phyloP scores from a whole-genome alignment of 1,284 basidiomycete genomes.

The Malassezia japonica region DNA sequence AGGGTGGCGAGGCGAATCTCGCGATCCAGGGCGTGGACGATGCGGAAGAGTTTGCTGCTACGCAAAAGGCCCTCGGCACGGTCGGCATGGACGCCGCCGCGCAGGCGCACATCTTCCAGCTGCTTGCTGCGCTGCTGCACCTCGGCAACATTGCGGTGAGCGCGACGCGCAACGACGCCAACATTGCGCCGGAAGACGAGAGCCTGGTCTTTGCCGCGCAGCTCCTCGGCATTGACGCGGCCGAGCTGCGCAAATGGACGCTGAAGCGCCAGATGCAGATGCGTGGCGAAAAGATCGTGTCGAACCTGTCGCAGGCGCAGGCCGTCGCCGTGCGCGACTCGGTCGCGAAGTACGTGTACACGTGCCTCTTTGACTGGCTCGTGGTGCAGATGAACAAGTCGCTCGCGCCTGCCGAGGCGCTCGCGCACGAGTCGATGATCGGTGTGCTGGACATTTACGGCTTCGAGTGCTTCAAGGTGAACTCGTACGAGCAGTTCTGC shows the following conservation, averaged over 20 bases:
- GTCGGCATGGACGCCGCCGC: slow-evolving; percentile 94
- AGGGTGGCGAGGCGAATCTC: slow-evolving; percentile 80
- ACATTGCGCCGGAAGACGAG: slow-evolving; percentile 73
- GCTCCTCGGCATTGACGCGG: slow-evolving; percentile 76
- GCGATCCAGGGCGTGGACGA: slow-evolving; percentile 83
- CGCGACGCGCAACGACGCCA: slow-evolving; percentile 69
- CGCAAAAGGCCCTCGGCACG: slow-evolving; percentile 86
- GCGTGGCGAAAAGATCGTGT: slow-evolving; percentile 88
- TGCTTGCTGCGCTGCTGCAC: slow-evolving; percentile 85
- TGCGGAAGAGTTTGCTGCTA: slow-evolving; percentile 82
- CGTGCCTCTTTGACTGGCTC: slow-evolving; percentile 96
- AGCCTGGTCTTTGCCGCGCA: slow-evolving; percentile 71
- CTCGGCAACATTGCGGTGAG: slow-evolving; percentile 90
- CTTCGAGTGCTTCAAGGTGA: slow-evolving; percentile 52
- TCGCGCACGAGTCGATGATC: slow-evolving; percentile 89
- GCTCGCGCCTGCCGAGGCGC: slow-evolving; percentile 76
- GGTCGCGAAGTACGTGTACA: slow-evolving; percentile 97
- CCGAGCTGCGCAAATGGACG: slow-evolving; percentile 99
- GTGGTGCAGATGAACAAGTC: slow-evolving; percentile 94
- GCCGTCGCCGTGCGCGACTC: slow-evolving; percentile 92
- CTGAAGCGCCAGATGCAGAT: slow-evolving; percentile 95
- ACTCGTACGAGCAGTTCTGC: slow-evolving; percentile 98
- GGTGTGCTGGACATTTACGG: slow-evolving; percentile 76
- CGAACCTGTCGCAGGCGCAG: slow-evolving; percentile 71
- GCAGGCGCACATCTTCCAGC: slow-evolving; percentile 94